Evolutionary conservation across 108 stramenopile species (phyloP).

Genomic region (Nitzschia palea): DNA sequence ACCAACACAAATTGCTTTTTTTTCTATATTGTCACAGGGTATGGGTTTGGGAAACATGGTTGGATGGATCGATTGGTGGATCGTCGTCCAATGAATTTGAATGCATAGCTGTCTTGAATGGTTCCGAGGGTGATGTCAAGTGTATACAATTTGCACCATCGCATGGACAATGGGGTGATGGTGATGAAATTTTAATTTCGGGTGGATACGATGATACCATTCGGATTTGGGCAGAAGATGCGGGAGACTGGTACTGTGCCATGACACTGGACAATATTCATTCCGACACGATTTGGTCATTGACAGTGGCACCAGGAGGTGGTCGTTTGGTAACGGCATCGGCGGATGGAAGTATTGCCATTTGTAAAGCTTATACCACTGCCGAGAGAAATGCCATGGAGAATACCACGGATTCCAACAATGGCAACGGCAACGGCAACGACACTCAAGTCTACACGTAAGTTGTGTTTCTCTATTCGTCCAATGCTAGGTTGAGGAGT

Average conservation of each 20-base stretch:
- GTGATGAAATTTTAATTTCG: conserved; percentile 82
- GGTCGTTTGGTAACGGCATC: conserved; percentile 77
- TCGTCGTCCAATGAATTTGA: conserved; percentile 78
- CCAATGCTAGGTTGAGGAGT: no score
- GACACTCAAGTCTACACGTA: no score
- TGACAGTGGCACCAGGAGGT: conserved; percentile 80
- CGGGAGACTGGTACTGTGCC: conserved; percentile 95
- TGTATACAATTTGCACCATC: conserved; percentile 82
- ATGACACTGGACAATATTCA: conserved; percentile 68
- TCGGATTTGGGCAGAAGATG: conserved; percentile 93
- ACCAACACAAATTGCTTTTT: neutral
- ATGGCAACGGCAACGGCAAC: neutral
- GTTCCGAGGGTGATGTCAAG: conserved; percentile 97
- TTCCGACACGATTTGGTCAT: conserved; percentile 86
- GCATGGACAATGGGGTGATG: conserved; percentile 78
- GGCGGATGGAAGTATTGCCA: conserved; percentile 69
- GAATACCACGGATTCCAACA: conserved; percentile 13
- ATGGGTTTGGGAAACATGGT: conserved; percentile 96
- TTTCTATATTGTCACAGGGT: conserved; percentile 34
- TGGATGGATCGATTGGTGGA: conserved; percentile 74
- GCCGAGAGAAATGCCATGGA: conserved; percentile 38
- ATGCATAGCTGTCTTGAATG: conserved; percentile 90
- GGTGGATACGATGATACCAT: conserved; percentile 93
- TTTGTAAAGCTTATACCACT: conserved; percentile 71
- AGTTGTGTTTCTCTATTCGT: no score